Evolutionary conservation across 2,329 filamentous ascomycete genomes (phyloP).

Genomic region (Arthrobotrys entomopaga): DNA sequence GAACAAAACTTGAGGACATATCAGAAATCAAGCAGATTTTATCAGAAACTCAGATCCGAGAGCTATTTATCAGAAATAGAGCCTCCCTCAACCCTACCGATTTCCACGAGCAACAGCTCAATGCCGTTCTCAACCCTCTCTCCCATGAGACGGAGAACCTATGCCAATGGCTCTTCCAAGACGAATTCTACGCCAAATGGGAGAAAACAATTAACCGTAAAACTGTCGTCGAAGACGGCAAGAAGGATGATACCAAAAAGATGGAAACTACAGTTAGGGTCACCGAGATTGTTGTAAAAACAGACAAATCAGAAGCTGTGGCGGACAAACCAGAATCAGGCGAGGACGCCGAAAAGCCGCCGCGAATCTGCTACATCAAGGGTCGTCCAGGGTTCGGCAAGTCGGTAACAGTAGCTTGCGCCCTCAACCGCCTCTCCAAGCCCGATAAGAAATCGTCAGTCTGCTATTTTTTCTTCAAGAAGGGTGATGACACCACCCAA

Average conservation of each 20-base stretch:
- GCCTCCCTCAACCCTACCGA: conserved; percentile 29
- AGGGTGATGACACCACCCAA: conserved; percentile 50
- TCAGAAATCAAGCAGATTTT: conserved; percentile 51
- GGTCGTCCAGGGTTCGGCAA: conserved; percentile 48
- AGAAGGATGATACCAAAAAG: not conserved
- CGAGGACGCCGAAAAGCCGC: conserved; percentile 32
- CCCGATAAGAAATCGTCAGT: conserved; percentile 43
- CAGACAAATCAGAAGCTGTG: not conserved
- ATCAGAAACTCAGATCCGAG: conserved; percentile 34
- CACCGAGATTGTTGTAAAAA: conserved; percentile 15
- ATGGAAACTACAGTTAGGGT: not conserved
- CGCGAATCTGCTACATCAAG: conserved; percentile 49
- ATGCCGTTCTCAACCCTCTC: conserved; percentile 37
- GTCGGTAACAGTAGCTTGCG: conserved; percentile 49
- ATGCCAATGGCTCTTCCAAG: conserved; percentile 49
- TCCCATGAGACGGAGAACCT: conserved; percentile 46
- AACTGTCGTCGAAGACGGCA: not conserved
- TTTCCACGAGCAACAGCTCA: conserved; percentile 41
- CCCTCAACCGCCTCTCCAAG: conserved; percentile 33
- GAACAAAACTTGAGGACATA: conserved; percentile 44
- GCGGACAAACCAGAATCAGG: not conserved
- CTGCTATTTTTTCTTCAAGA: conserved; percentile 52
- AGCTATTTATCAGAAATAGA: conserved; percentile 36
- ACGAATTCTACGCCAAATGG: conserved; percentile 40
- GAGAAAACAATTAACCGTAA: conserved; percentile 8